Conservation (phyloP, 2,329 filamentous ascomycete species). For the Neopestalotiopsis sp. region DNA sequence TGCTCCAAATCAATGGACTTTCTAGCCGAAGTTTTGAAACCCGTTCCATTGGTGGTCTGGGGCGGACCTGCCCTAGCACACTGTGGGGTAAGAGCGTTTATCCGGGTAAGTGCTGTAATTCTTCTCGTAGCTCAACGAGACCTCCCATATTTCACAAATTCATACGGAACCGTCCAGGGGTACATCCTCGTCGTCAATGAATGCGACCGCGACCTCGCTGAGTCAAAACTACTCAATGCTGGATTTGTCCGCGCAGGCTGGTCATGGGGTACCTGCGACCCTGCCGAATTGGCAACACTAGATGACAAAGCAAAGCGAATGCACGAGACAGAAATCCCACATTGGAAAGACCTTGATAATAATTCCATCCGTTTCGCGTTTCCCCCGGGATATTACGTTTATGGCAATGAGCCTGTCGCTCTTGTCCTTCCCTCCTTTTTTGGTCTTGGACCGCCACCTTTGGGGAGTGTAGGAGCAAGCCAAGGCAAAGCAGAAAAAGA, state of each 20-base stretch:
- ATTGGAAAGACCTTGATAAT: conserved; percentile 8
- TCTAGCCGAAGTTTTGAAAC: conserved; percentile 9
- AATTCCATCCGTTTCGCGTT: conserved; percentile 15
- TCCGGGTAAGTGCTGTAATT: conserved; percentile 7
- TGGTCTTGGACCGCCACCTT: conserved; percentile 10
- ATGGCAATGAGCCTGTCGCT: conserved; percentile 13
- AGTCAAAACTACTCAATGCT: conserved; percentile 1
- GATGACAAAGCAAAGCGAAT: conserved; percentile 3
- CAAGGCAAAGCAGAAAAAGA: conserved; percentile 6
- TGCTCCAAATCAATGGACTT: neutral
- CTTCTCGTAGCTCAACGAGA: neutral
- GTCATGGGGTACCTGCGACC: conserved; percentile 11
- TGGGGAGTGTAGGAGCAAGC: neutral
- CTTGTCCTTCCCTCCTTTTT: conserved; percentile 11
- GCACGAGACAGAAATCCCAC: conserved; percentile 2
- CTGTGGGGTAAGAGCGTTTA: conserved; percentile 9
- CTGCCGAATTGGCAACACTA: neutral
- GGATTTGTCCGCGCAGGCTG: conserved; percentile 8
- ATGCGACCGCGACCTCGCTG: conserved; percentile 10
- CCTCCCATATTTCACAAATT: conserved; percentile 5
- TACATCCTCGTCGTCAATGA: conserved; percentile 10
- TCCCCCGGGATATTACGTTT: neutral
- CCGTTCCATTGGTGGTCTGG: conserved; percentile 11
- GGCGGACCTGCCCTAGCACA: conserved; percentile 11
- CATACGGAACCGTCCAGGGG: neutral